Conservation (phyloP, 2,329 filamentous ascomycete genomes). For the Epichloe bromicola region DNA sequence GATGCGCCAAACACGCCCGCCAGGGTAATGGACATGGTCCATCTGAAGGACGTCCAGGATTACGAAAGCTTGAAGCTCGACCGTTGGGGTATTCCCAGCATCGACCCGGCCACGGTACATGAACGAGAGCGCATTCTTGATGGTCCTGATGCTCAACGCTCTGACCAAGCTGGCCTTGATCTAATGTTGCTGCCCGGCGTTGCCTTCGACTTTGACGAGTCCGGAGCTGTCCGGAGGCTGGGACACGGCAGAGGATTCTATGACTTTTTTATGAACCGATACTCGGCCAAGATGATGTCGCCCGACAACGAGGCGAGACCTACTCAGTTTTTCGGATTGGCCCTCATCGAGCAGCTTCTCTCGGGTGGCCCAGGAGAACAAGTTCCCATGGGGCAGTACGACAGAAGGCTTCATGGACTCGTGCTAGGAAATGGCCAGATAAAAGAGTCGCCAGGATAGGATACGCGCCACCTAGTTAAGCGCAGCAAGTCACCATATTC, state of each 20-base stretch:
- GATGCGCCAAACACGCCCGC: slow-evolving; percentile 39
- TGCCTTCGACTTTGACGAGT: slow-evolving; percentile 60
- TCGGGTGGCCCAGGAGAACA: slow-evolving; percentile 39
- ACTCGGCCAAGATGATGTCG: slow-evolving; percentile 33
- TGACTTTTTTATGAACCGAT: slow-evolving; percentile 81
- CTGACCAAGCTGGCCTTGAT: slow-evolving; percentile 49
- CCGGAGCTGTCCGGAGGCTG: slow-evolving; percentile 53
- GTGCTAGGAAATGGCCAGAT: slow-evolving; percentile 58
- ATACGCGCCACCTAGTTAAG: not conserved
- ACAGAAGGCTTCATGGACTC: slow-evolving; percentile 69
- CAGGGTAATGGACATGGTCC: slow-evolving; percentile 89
- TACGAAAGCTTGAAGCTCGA: slow-evolving; percentile 67
- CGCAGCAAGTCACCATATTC: no score
- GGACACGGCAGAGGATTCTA: slow-evolving; percentile 97
- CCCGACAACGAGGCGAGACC: slow-evolving; percentile 20
- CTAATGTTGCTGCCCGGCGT: slow-evolving; percentile 86
- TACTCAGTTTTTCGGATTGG: slow-evolving; percentile 57
- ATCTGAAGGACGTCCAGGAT: slow-evolving; percentile 58
- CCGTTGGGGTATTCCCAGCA: slow-evolving; percentile 89
- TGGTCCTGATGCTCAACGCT: slow-evolving; percentile 32
- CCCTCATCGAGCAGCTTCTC: slow-evolving; percentile 76
- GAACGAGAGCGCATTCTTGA: slow-evolving; percentile 63
- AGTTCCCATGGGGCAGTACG: slow-evolving; percentile 63
- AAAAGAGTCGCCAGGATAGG: slow-evolving; percentile 12
- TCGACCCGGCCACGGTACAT: slow-evolving; percentile 51